These are phyloP conservation scores for Penicillium longicatenatum DNA, from an alignment of 495 filamentous ascomycete genomes.

Conservation along the genomic window DNA sequence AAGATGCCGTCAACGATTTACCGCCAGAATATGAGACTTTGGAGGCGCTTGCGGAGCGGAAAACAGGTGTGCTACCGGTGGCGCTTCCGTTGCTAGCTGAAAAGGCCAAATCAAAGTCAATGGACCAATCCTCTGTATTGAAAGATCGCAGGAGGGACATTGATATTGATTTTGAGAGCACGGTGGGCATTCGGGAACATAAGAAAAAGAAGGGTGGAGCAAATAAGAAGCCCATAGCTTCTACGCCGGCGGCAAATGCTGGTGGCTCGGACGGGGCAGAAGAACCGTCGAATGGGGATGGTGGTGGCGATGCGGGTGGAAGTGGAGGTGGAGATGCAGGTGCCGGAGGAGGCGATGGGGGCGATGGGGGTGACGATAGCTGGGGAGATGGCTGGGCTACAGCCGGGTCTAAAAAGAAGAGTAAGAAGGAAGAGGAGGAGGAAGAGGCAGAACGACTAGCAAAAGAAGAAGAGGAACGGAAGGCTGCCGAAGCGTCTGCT, in stretches of 20 bases:
- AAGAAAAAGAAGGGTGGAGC: slow-evolving; percentile 42
- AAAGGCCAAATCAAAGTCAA: slow-evolving; percentile 19
- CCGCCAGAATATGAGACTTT: slow-evolving; percentile 44
- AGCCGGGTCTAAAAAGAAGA: slow-evolving; percentile 44
- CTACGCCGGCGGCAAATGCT: slow-evolving; percentile 23
- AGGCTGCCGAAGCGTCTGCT: slow-evolving; percentile 36
- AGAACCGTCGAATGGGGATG: slow-evolving; percentile 25
- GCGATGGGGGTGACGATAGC: slow-evolving; percentile 35
- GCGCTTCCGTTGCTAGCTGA: slow-evolving; percentile 27
- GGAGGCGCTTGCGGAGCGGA: slow-evolving; percentile 34
- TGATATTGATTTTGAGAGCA: slow-evolving; percentile 55
- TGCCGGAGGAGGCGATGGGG: slow-evolving; percentile 34
- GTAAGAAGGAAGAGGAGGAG: slow-evolving; percentile 41
- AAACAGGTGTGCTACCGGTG: slow-evolving; percentile 11
- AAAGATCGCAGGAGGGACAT: slow-evolving; percentile 32
- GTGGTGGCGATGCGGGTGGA: slow-evolving; percentile 30
- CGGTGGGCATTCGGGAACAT: slow-evolving; percentile 50
- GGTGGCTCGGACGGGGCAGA: slow-evolving; percentile 11
- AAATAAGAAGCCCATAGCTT: slow-evolving; percentile 30
- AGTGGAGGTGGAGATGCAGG: slow-evolving; percentile 36
- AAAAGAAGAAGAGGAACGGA: slow-evolving; percentile 40
- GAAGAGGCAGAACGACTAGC: slow-evolving; percentile 37
- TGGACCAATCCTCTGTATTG: slow-evolving; percentile 39
- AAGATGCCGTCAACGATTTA: slow-evolving; percentile 42
- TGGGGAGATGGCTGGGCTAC: slow-evolving; percentile 43